phyloP scores from a whole-genome alignment of 2,329 filamentous ascomycete genomes.

The Aphanocladium album region DNA sequence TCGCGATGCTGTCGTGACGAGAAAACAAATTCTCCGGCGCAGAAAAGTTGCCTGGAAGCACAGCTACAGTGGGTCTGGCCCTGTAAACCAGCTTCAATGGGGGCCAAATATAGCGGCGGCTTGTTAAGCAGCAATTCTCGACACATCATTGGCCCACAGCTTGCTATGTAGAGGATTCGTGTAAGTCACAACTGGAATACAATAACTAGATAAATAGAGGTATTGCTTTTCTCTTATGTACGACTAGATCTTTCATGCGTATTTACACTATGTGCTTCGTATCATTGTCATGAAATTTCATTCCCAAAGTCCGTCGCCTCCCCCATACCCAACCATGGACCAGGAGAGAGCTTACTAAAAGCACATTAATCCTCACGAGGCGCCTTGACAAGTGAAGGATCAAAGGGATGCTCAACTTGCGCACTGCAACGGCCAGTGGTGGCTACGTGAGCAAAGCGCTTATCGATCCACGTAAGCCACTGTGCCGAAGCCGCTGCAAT shows the following conservation, averaged over 20 bases:
- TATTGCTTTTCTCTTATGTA: too few relatives aligned
- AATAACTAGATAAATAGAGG: not conserved
- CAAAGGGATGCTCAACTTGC: not conserved
- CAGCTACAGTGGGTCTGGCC: slow-evolving; percentile 5
- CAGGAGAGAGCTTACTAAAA: too few relatives aligned
- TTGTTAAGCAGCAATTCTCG: slow-evolving; percentile 3
- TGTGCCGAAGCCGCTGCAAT: not conserved
- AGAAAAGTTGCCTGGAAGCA: not conserved
- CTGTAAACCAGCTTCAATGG: not conserved
- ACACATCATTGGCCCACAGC: not conserved
- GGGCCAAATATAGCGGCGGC: not conserved
- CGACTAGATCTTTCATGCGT: too few relatives aligned
- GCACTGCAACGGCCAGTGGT: not conserved
- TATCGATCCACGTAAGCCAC: not conserved
- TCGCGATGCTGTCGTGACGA: not conserved
- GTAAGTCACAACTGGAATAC: not conserved
- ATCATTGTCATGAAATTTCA: not conserved
- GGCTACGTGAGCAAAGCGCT: not conserved
- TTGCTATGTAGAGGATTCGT: not conserved
- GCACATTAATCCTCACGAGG: not conserved
- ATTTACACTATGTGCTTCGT: too few relatives aligned
- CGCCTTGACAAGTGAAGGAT: not conserved
- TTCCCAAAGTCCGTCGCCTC: too few relatives aligned
- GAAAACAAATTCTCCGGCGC: not conserved
- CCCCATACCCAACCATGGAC: too few relatives aligned